Conservation (phyloP, 106 monocot genomes). For the Allium sativum region DNA sequence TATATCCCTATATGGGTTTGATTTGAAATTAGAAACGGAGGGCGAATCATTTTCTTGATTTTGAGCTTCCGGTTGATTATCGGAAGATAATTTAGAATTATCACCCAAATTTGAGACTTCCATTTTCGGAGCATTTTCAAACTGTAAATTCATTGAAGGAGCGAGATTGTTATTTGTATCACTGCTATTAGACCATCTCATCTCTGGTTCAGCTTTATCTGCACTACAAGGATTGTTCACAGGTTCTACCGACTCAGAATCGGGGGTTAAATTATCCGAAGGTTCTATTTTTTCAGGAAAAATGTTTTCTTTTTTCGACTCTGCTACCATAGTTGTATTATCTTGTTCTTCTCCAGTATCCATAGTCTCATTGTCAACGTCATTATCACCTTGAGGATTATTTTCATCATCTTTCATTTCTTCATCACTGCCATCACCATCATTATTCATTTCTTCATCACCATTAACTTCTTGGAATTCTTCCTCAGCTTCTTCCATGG, state of each 20-base stretch:
- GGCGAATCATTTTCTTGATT: slow-evolving; percentile 14
- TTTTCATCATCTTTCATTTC: slow-evolving; percentile 28
- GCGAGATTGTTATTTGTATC: slow-evolving; percentile 27
- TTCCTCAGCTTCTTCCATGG: slow-evolving; percentile 29
- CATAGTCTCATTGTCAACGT: slow-evolving; percentile 14
- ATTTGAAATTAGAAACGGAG: slow-evolving; percentile 20
- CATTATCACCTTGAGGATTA: slow-evolving; percentile 9
- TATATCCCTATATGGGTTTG: slow-evolving; percentile 79
- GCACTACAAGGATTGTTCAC: slow-evolving; percentile 4
- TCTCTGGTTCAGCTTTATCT: slow-evolving; percentile 17
- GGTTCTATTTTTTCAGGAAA: slow-evolving; percentile 21
- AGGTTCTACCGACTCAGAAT: slow-evolving; percentile 13
- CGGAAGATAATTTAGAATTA: slow-evolving; percentile 27
- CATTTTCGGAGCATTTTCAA: slow-evolving; percentile 21
- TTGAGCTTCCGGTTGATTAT: slow-evolving; percentile 22
- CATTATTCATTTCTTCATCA: slow-evolving; percentile 25
- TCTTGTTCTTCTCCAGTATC: slow-evolving; percentile 16
- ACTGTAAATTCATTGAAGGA: slow-evolving; percentile 25
- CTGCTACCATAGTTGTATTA: slow-evolving; percentile 19
- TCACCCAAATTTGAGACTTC: slow-evolving; percentile 29
- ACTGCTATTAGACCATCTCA: slow-evolving; percentile 30
- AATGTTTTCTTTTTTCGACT: slow-evolving; percentile 13
- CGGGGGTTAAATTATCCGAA: slow-evolving; percentile 7
- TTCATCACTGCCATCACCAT: slow-evolving; percentile 17
- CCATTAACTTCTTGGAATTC: slow-evolving; percentile 16